These are phyloP conservation scores for Wickerhamomyces subpelliculosus DNA, from an alignment of 805 yeast species.

Conservation along the genomic window DNA sequence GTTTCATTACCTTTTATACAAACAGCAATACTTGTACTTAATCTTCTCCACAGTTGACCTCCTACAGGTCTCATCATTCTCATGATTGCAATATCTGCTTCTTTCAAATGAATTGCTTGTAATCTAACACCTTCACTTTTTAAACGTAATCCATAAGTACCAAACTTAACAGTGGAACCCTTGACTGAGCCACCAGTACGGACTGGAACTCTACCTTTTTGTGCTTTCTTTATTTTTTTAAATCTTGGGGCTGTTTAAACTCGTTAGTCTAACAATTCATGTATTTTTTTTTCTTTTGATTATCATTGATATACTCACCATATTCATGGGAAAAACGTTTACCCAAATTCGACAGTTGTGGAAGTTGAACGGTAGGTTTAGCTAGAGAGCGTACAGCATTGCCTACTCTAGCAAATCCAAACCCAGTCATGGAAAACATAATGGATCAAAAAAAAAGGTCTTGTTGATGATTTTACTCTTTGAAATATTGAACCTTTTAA, in stretches of 20 bases:
- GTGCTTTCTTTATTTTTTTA: constrained; percentile 51
- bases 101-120: constrained; percentile 81
- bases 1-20: constrained; percentile 97
- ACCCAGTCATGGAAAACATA: background rate
- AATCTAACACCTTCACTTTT: constrained; percentile 84
- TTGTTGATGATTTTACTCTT: no score
- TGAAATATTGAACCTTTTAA: no score
- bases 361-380: background rate
- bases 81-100: constrained; percentile 82
- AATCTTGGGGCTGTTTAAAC: constrained; percentile 19
- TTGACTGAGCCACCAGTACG: constrained; percentile 91
- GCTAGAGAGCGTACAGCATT: no score
- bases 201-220: constrained; percentile 91
- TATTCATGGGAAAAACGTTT: constrained; percentile 23
- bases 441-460: no score
- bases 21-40: constrained; percentile 81
- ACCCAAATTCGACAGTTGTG: constrained; percentile 4
- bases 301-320: constrained; percentile 9
- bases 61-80: constrained; percentile 75
- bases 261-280: background rate
- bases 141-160: constrained; percentile 79
- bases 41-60: constrained; percentile 72
- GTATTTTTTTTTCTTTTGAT: background rate
- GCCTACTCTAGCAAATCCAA: background rate
- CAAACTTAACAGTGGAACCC: constrained; percentile 78